phyloP scores from a whole-genome alignment of 202 grass and related monocot species.

The Zizania palustris region DNA sequence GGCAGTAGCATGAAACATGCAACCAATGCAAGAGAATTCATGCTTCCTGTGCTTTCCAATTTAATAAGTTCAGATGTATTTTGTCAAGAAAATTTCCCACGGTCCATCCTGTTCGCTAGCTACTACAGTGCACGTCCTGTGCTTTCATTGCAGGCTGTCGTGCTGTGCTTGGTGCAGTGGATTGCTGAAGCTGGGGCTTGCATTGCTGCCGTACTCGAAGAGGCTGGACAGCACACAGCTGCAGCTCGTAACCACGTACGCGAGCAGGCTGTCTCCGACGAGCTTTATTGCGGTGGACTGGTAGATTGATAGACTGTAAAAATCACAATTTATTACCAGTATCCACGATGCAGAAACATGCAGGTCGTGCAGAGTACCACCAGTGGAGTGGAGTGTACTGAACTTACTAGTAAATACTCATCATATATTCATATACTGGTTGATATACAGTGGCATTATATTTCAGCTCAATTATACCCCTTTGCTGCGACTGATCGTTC shows the following conservation, averaged over 20 bases:
- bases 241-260: slow-evolving; percentile 69
- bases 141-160: slow-evolving; percentile 56
- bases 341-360: background rate
- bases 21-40: background rate
- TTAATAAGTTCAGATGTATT: background rate
- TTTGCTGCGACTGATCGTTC: background rate
- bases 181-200: slow-evolving; percentile 65
- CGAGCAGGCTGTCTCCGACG: slow-evolving; percentile 55
- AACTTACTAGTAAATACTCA: too few species aligned
- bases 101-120: background rate
- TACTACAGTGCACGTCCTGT: background rate
- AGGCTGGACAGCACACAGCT: slow-evolving; percentile 62
- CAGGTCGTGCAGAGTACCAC: slow-evolving; percentile 20
- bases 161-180: slow-evolving; percentile 73
- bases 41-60: background rate
- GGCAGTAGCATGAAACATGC: background rate
- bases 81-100: background rate
- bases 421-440: background rate
- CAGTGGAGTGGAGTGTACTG: background rate
- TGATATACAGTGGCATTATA: background rate
- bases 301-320: background rate
- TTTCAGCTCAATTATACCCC: background rate
- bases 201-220: slow-evolving; percentile 74
- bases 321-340: background rate
- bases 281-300: slow-evolving; percentile 46